Evolutionary conservation across 495 filamentous ascomycete genomes (phyloP).

Genomic region (Halenospora varia): DNA sequence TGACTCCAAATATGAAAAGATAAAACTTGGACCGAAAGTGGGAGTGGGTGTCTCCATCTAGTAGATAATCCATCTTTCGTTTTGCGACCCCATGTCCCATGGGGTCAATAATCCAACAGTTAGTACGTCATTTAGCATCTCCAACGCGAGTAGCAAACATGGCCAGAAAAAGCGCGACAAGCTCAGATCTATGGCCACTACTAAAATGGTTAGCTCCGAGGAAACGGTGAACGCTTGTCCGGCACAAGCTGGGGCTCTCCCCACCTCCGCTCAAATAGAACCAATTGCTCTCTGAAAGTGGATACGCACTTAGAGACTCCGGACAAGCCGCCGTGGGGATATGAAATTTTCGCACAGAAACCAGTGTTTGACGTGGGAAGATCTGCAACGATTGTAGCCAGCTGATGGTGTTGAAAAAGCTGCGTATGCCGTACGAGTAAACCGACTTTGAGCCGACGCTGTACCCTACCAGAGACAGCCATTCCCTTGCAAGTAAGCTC

Average conservation of each 20-base stretch:
- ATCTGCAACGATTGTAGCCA: background rate
- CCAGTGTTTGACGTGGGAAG: background rate
- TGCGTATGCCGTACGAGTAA: background rate
- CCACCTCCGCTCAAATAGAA: background rate
- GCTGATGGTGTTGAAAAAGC: background rate
- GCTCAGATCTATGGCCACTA: background rate
- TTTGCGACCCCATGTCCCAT: too few species aligned
- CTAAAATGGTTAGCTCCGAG: background rate
- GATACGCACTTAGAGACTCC: background rate
- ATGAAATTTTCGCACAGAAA: background rate
- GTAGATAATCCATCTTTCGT: too few species aligned
- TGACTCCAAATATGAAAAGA: background rate
- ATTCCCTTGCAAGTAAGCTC: too few species aligned
- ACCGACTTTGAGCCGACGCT: too few species aligned
- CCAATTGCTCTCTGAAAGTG: background rate
- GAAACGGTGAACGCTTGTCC: background rate
- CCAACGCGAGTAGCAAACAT: background rate
- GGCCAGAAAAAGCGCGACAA: background rate
- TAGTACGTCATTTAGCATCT: background rate
- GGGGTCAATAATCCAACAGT: background rate
- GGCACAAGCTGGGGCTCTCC: background rate
- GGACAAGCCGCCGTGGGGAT: background rate
- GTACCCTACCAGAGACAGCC: too few species aligned
- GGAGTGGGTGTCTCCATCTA: background rate
- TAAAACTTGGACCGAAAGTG: background rate